Evolutionary conservation across 176 grass and related monocot genomes (phyloP).

Genomic region (Triticum monococcum): DNA sequence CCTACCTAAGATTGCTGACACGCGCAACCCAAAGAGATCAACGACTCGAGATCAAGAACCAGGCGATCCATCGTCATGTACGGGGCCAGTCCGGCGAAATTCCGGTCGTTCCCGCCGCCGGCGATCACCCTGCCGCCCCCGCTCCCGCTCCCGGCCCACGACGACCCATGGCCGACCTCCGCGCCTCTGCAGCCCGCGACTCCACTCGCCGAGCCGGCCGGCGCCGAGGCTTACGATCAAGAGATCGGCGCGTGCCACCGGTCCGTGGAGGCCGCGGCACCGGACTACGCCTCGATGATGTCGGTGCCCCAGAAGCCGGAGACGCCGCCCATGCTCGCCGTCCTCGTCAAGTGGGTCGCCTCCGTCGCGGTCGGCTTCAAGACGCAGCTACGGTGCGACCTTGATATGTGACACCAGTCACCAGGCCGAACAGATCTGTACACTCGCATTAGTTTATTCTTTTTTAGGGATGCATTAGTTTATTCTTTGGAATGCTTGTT

Average conservation of each 20-base stretch:
- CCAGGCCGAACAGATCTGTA: not conserved
- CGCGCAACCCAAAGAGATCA: not conserved
- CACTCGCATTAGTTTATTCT: too few species aligned
- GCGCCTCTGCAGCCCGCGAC: not conserved
- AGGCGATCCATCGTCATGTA: not conserved
- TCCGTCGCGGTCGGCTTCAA: not conserved
- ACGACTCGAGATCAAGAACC: not conserved
- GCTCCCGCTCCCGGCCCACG: not conserved
- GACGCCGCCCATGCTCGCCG: not conserved
- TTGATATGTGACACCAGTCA: not conserved
- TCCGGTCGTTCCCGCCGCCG: not conserved
- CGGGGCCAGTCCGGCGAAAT: not conserved
- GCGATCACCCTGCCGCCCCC: not conserved
- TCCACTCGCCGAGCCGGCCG: not conserved
- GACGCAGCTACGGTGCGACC: not conserved
- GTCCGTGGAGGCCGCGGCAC: not conserved
- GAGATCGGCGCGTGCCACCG: not conserved
- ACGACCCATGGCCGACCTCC: not conserved
- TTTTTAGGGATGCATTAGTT: too few species aligned
- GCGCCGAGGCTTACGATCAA: not conserved
- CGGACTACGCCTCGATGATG: not conserved
- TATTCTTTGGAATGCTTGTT: too few species aligned
- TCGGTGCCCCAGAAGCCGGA: not conserved
- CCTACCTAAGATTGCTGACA: not conserved
- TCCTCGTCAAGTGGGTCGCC: not conserved